phyloP scores from a whole-genome alignment of 352 stramenopile genomes.

The Globisporangium recalcitrans region DNA sequence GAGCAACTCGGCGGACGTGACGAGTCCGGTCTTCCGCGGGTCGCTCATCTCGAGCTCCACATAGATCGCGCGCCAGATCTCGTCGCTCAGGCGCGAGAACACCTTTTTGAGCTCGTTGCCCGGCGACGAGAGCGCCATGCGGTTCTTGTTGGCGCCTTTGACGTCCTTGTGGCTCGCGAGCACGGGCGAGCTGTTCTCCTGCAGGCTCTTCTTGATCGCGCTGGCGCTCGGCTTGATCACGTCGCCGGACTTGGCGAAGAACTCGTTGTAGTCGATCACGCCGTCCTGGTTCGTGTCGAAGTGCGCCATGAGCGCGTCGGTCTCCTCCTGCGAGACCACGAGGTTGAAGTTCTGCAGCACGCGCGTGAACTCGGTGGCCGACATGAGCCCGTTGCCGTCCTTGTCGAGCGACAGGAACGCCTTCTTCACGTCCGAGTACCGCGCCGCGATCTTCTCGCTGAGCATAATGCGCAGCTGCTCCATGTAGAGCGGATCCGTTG shows the following conservation, averaged over 20 bases:
- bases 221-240: conserved; percentile 29
- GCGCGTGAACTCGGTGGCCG: conserved; percentile 36
- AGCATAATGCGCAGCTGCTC: conserved; percentile 63
- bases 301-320: conserved; percentile 25
- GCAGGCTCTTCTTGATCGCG: conserved; percentile 26
- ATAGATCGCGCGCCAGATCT: conserved; percentile 56
- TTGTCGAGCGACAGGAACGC: conserved; percentile 44
- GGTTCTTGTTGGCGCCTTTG: conserved; percentile 56
- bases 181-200: conserved; percentile 64
- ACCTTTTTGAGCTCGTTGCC: conserved; percentile 71
- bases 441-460: conserved; percentile 43
- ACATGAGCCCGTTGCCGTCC: conserved; percentile 39
- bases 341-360: conserved; percentile 49
- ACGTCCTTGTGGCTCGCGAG: conserved; percentile 44
- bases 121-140: conserved; percentile 45
- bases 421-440: conserved; percentile 38
- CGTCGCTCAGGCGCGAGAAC: conserved; percentile 53
- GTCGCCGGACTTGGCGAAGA: conserved; percentile 59
- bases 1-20: conserved; percentile 54
- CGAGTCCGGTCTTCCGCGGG: conserved; percentile 48
- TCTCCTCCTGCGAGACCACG: conserved; percentile 33
- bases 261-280: conserved; percentile 53
- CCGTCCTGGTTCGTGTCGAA: conserved; percentile 38
- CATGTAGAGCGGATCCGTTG: conserved; percentile 29
- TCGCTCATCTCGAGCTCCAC: conserved; percentile 63